A percentile compares a stretch with the other conserved stretches of the same genome.
Conservation (phyloP, 305 asterid genomes). For the Solanum hybrid region DNA sequence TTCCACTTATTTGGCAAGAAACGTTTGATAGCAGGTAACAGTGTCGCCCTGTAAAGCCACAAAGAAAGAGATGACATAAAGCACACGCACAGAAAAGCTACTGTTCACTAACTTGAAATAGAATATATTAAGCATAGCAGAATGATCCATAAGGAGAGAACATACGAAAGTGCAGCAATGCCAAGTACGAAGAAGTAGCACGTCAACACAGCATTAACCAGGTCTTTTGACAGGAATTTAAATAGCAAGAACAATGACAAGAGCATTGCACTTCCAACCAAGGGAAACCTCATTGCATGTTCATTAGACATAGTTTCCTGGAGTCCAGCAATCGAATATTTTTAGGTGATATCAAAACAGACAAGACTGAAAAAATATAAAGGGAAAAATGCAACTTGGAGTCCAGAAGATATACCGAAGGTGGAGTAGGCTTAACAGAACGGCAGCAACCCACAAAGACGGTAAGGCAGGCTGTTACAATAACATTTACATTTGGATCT, state of each 20-base stretch:
- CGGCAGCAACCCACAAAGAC: slow-evolving; percentile 91
- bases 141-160: slow-evolving; percentile 20
- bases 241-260: slow-evolving; percentile 85
- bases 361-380: background rate
- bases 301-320: slow-evolving; percentile 97
- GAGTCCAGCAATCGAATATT: slow-evolving; percentile 11
- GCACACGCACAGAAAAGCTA: background rate
- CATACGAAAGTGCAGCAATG: slow-evolving; percentile 89
- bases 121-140: slow-evolving; percentile 8
- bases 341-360: slow-evolving; percentile 2
- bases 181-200: slow-evolving; percentile 90
- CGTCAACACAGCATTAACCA: slow-evolving; percentile 92
- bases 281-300: slow-evolving; percentile 94
- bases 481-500: slow-evolving; percentile 77
- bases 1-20: slow-evolving; percentile 84
- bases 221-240: slow-evolving; percentile 86
- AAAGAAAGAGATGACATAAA: background rate
- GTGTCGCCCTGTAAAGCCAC: slow-evolving; percentile 62
- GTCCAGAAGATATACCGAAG: slow-evolving; percentile 48
- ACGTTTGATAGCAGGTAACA: slow-evolving; percentile 66
- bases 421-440: slow-evolving; percentile 95
- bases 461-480: slow-evolving; percentile 78
- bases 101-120: background rate
- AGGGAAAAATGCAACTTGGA: background rate
- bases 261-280: slow-evolving; percentile 95